These are phyloP conservation scores for Sicyos edulis DNA, from an alignment of 306 rosid species.

Conservation along the genomic window DNA sequence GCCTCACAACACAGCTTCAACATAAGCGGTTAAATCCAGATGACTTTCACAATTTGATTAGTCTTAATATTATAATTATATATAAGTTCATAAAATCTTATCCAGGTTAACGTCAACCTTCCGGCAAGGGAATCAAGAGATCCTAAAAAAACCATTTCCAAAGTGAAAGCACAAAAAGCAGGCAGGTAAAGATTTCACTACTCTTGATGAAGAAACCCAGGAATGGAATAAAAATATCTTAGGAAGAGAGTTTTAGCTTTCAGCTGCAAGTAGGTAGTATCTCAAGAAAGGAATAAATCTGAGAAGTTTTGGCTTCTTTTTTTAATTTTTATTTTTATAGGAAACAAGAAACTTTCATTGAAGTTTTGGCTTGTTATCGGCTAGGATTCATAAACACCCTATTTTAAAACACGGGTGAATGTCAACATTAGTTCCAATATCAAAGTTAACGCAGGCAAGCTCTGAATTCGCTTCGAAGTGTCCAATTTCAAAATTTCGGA, in stretches of 20 bases:
- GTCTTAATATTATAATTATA: not conserved
- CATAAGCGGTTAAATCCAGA: not conserved
- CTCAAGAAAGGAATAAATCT: conserved; percentile 12
- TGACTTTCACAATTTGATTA: not conserved
- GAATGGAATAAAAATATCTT: not conserved
- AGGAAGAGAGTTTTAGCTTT: conserved; percentile 6
- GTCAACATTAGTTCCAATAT: not conserved
- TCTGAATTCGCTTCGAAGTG: not conserved
- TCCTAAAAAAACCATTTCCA: not conserved
- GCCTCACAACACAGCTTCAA: not conserved
- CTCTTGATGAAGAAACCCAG: not conserved
- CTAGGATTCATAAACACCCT: not conserved
- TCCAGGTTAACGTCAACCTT: not conserved
- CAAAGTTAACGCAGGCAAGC: not conserved
- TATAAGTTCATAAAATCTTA: not conserved
- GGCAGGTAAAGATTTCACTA: conserved; percentile 10
- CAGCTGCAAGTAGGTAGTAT: conserved; percentile 8
- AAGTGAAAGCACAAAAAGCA: not conserved
- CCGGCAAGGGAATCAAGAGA: conserved; percentile 4
- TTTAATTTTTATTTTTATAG: no score
- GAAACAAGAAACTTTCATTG: no score
- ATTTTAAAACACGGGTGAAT: not conserved
- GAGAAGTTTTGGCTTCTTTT: conserved; percentile 4
- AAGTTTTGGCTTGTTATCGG: not conserved
- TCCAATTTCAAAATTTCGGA: not conserved